phyloP scores from a whole-genome alignment of 306 rosid genomes.

The Delonix regia region DNA sequence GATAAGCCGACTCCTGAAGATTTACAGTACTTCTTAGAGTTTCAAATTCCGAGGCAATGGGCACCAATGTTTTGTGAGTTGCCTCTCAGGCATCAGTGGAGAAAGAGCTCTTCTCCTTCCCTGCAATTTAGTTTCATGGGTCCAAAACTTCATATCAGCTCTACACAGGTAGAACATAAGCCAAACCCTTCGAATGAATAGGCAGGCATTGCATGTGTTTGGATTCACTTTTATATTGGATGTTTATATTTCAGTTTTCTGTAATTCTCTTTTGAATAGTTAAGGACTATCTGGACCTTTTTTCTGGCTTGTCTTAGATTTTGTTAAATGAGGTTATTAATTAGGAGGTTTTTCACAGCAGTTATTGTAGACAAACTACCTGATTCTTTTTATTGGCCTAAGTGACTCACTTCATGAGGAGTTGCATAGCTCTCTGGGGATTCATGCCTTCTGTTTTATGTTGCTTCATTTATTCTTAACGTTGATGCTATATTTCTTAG shows the following conservation, averaged over 20 bases:
- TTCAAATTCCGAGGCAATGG: constrained; percentile 99
- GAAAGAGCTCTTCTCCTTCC: constrained; percentile 61
- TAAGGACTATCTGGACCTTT: constrained; percentile 2
- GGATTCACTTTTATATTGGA: constrained; percentile 12
- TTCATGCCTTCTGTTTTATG: constrained; percentile 16
- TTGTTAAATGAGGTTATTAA: constrained; percentile 13
- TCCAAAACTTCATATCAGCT: constrained; percentile 63
- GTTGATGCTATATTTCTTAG: constrained; percentile 4
- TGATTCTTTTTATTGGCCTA: constrained; percentile 17
- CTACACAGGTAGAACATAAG: constrained; percentile 65
- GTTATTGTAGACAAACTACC: constrained; percentile 17
- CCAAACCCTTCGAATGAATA: constrained; percentile 29
- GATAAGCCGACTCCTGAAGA: constrained; percentile 89
- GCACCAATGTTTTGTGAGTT: constrained; percentile 95
- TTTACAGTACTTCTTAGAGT: constrained; percentile 89
- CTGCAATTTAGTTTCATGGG: constrained; percentile 83
- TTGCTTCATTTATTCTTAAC: constrained; percentile 15
- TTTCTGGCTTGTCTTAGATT: neutral
- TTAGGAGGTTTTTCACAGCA: neutral
- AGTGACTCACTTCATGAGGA: neutral
- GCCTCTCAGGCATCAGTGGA: constrained; percentile 84
- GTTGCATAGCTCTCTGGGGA: constrained; percentile 24
- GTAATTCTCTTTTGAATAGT: neutral
- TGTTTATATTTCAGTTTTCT: constrained; percentile 15
- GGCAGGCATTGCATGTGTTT: constrained; percentile 22